phyloP scores from a whole-genome alignment of 2,329 filamentous ascomycete species.

The Alternaria atra region DNA sequence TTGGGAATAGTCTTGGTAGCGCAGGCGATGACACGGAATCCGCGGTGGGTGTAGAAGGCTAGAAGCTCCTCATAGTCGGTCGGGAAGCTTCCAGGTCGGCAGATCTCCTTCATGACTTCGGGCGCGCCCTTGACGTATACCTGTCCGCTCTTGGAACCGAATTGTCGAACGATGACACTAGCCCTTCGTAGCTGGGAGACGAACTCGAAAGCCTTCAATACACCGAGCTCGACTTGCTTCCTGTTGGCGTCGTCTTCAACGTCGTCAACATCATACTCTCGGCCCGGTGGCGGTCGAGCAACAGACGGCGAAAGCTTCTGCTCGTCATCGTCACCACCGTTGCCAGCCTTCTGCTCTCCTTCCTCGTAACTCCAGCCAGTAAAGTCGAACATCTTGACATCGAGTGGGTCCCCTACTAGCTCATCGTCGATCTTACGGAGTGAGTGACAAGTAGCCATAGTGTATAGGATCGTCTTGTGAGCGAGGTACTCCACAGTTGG shows the following conservation, averaged over 20 bases:
- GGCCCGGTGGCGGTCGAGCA: slow-evolving; percentile 76
- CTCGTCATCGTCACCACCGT: slow-evolving; percentile 75
- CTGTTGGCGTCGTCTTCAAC: slow-evolving; percentile 54
- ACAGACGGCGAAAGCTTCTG: slow-evolving; percentile 86
- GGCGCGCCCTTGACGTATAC: slow-evolving; percentile 97
- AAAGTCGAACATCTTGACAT: slow-evolving; percentile 99
- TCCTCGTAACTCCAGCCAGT: slow-evolving; percentile 94
- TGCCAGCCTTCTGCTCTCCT: slow-evolving; percentile 71
- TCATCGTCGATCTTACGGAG: slow-evolving; percentile 86
- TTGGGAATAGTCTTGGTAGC: slow-evolving; percentile 88
- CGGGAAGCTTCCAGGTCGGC: slow-evolving; percentile 82
- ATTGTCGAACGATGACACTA: slow-evolving; percentile 90
- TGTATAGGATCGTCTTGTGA: slow-evolving; percentile 80
- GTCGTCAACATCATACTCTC: slow-evolving; percentile 66
- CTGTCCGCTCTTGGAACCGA: slow-evolving; percentile 82
- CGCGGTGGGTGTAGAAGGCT: slow-evolving; percentile 90
- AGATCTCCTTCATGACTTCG: slow-evolving; percentile 96
- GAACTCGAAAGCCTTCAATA: slow-evolving; percentile 92
- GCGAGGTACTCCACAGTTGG: slow-evolving; percentile 67
- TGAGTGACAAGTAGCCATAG: slow-evolving; percentile 98
- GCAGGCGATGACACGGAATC: slow-evolving; percentile 95
- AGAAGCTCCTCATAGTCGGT: slow-evolving; percentile 89
- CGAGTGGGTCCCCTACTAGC: slow-evolving; percentile 89
- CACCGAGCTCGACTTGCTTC: slow-evolving; percentile 81
- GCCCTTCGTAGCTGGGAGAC: slow-evolving; percentile 90